Evolutionary conservation across 1,284 basidiomycete species (phyloP).

Genomic region (Moesziomyces globuligerus): DNA sequence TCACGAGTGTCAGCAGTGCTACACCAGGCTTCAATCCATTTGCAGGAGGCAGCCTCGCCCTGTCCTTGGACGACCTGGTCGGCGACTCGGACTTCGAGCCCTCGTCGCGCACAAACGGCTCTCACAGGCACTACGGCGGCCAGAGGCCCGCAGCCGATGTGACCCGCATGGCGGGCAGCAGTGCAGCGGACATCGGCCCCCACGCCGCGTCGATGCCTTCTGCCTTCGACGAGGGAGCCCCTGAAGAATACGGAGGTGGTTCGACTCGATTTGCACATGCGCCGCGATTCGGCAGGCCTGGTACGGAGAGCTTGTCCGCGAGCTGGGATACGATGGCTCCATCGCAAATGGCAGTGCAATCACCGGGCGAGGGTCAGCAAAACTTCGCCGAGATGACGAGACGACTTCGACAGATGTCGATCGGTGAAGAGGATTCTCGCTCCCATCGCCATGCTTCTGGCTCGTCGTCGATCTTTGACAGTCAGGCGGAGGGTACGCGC

Average conservation of each 20-base stretch:
- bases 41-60: slow-evolving; percentile 46
- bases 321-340: slow-evolving; percentile 46
- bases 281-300: slow-evolving; percentile 8
- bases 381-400: slow-evolving; percentile 38
- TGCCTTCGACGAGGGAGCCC: slow-evolving; percentile 22
- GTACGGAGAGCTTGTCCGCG: slow-evolving; percentile 39
- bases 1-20: slow-evolving; percentile 30
- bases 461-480: slow-evolving; percentile 20
- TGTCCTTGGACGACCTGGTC: slow-evolving; percentile 55
- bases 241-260: slow-evolving; percentile 14
- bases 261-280: slow-evolving; percentile 17
- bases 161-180: slow-evolving; percentile 22
- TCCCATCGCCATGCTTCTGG: slow-evolving; percentile 1
- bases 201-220: slow-evolving; percentile 57
- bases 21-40: slow-evolving; percentile 36
- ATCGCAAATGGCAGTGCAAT: slow-evolving; percentile 25
- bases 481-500: slow-evolving; percentile 32
- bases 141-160: background rate
- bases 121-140: background rate
- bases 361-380: slow-evolving; percentile 28
- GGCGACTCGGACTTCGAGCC: slow-evolving; percentile 36
- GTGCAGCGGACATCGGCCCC: slow-evolving; percentile 22
- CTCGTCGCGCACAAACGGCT: slow-evolving; percentile 1
- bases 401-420: slow-evolving; percentile 41
- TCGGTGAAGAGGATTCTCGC: slow-evolving; percentile 19